A percentile compares a stretch with the other conserved stretches of the same genome.
Conservation (phyloP, 2,329 filamentous ascomycete species). For the Ascochyta viciae-villosae region DNA sequence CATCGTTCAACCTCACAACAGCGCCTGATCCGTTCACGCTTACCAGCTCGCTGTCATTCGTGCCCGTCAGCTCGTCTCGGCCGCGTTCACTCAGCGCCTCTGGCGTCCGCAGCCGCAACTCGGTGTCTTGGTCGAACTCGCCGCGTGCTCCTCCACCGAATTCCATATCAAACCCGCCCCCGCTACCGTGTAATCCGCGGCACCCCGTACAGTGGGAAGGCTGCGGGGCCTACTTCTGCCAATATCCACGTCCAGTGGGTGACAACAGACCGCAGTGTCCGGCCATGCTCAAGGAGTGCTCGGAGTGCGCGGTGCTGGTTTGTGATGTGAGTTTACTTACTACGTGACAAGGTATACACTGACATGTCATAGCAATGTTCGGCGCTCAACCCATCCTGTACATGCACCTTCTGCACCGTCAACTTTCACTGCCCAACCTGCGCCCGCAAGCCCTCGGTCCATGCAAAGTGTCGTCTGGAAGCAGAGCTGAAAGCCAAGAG, state of each 20-base stretch:
- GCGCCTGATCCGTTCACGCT: constrained; percentile 34
- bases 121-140: constrained; percentile 36
- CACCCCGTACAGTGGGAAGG: constrained; percentile 55
- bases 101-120: constrained; percentile 44
- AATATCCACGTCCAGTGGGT: constrained; percentile 47
- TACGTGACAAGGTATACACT: constrained; percentile 6
- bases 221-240: constrained; percentile 53
- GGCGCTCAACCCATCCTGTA: constrained; percentile 40
- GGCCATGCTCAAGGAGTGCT: constrained; percentile 48
- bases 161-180: constrained; percentile 43
- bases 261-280: constrained; percentile 49
- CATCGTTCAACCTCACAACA: constrained; percentile 37
- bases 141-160: constrained; percentile 32
- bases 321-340: constrained; percentile 48
- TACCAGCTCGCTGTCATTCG: constrained; percentile 35
- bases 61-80: constrained; percentile 44
- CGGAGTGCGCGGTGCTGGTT: constrained; percentile 49
- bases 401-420: constrained; percentile 49
- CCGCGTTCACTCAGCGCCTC: constrained; percentile 49
- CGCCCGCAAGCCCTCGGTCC: constrained; percentile 41
- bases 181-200: constrained; percentile 48
- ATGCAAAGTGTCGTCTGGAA: constrained; percentile 45
- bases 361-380: constrained; percentile 39
- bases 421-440: constrained; percentile 52
- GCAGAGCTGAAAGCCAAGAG: constrained; percentile 43